These are phyloP conservation scores for Xerocomus amazonicus DNA, from an alignment of 1,284 basidiomycete genomes.

Conservation along the genomic window DNA sequence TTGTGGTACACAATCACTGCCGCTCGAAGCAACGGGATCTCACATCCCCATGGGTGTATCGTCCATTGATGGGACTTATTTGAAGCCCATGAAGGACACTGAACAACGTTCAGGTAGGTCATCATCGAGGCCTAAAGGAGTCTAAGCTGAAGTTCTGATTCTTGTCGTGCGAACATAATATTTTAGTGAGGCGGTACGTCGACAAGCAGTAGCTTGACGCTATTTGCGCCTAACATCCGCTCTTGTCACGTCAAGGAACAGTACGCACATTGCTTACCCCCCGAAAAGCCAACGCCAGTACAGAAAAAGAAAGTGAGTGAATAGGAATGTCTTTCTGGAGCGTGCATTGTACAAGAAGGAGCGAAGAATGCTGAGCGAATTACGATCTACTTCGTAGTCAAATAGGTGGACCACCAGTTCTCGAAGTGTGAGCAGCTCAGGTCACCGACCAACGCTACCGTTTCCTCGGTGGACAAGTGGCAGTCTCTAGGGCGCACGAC, in stretches of 20 bases:
- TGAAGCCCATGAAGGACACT: constrained; percentile 27
- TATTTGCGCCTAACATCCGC: no score
- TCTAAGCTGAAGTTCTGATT: background rate
- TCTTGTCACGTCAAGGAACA: constrained; percentile 24
- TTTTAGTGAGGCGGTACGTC: constrained; percentile 30
- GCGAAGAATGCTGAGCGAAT: background rate
- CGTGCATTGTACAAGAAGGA: constrained; percentile 11
- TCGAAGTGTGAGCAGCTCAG: constrained; percentile 65
- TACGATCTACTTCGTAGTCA: constrained; percentile 25
- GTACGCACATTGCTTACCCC: constrained; percentile 9
- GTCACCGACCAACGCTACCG: constrained; percentile 57
- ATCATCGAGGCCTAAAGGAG: background rate
- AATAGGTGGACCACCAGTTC: constrained; percentile 64
- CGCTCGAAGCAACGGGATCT: constrained; percentile 46
- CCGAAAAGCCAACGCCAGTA: constrained; percentile 12
- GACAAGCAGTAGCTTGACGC: no score
- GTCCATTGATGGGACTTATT: constrained; percentile 40
- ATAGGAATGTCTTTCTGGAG: background rate
- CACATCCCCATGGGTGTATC: constrained; percentile 47
- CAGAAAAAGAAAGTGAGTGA: constrained; percentile 7
- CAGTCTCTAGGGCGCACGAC: constrained; percentile 70
- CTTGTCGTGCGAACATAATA: constrained; percentile 17
- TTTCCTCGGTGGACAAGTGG: constrained; percentile 65
- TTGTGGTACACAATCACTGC: constrained; percentile 47
- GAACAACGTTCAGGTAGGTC: constrained; percentile 32